Percentiles rank a stretch among this genome's conserved stretches.
phyloP scores from a whole-genome alignment of 1,139 yeast genomes.

The Yamadazyma dendronema region DNA sequence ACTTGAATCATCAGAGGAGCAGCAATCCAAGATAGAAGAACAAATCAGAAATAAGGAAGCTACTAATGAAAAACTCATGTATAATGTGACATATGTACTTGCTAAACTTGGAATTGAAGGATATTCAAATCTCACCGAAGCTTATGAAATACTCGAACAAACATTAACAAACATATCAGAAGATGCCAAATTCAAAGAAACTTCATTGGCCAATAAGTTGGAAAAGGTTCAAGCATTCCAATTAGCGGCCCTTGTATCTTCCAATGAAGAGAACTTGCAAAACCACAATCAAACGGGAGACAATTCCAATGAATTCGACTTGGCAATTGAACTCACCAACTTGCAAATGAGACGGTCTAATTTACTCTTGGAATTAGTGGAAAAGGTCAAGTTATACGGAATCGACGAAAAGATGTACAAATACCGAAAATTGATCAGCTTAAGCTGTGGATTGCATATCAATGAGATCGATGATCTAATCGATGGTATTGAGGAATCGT shows the following conservation, averaged over 20 bases:
- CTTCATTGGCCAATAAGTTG: constrained; percentile 25
- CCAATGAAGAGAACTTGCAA: constrained; percentile 20
- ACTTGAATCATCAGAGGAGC: constrained; percentile 20
- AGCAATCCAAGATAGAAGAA: constrained; percentile 14
- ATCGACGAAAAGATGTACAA: constrained; percentile 64
- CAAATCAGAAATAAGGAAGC: constrained; percentile 16
- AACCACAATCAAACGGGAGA: neutral
- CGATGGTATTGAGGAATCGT: constrained; percentile 46
- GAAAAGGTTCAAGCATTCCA: constrained; percentile 32
- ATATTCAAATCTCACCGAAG: constrained; percentile 28
- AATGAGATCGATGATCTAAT: constrained; percentile 74
- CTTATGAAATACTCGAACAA: constrained; percentile 22
- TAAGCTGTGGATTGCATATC: constrained; percentile 75
- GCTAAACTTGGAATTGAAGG: constrained; percentile 25
- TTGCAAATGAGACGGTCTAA: constrained; percentile 53
- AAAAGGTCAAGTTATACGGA: constrained; percentile 37
- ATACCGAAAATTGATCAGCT: constrained; percentile 76
- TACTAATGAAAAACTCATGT: constrained; percentile 17
- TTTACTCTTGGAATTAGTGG: constrained; percentile 38
- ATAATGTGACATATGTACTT: constrained; percentile 17
- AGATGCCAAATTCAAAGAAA: constrained; percentile 36
- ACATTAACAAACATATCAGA: constrained; percentile 22
- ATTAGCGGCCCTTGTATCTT: constrained; percentile 29
- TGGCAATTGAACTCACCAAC: constrained; percentile 46
- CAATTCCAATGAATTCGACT: constrained; percentile 18